Evolutionary conservation across 208 protist genomes (phyloP).

Genomic region (Vickermania ingenoplastis): DNA sequence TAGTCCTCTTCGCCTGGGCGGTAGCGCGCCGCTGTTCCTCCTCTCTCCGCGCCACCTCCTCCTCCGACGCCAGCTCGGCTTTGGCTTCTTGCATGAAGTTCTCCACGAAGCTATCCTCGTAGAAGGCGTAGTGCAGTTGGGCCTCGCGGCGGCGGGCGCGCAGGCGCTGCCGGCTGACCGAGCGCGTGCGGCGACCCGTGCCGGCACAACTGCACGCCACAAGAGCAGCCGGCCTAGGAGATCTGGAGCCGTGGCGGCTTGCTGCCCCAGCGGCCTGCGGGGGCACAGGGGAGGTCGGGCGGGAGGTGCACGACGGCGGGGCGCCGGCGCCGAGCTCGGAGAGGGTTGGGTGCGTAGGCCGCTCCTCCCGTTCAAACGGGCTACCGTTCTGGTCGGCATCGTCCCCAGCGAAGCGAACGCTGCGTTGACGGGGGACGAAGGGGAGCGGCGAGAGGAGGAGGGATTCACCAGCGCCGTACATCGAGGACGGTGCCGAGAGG

Average conservation of each 20-base stretch:
- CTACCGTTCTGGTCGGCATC: constrained; percentile 7
- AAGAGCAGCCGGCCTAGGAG: background rate
- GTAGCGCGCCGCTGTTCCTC: constrained; percentile 28
- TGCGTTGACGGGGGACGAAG: constrained; percentile 65
- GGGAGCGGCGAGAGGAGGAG: constrained; percentile 72
- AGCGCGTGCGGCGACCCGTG: constrained; percentile 34
- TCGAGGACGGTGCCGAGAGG: constrained; percentile 26
- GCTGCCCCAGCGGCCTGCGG: background rate
- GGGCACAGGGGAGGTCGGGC: constrained; percentile 2
- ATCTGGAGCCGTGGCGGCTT: background rate
- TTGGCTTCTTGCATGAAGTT: constrained; percentile 60
- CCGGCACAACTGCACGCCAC: constrained; percentile 12
- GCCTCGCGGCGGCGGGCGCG: constrained; percentile 58
- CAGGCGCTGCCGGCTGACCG: constrained; percentile 72
- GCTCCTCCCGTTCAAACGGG: constrained; percentile 49
- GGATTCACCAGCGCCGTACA: constrained; percentile 46
- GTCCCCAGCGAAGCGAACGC: constrained; percentile 72
- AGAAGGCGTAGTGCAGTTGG: constrained; percentile 76
- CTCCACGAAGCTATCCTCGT: constrained; percentile 86
- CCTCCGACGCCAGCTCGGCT: constrained; percentile 32
- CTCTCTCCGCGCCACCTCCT: constrained; percentile 23
- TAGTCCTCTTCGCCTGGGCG: constrained; percentile 24
- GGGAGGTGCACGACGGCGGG: constrained; percentile 24
- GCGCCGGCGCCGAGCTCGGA: too few relatives aligned
- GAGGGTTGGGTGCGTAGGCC: constrained; percentile 69